Conservation (phyloP, 2,329 filamentous ascomycete genomes). For the Talaromyces amestolkiae region DNA sequence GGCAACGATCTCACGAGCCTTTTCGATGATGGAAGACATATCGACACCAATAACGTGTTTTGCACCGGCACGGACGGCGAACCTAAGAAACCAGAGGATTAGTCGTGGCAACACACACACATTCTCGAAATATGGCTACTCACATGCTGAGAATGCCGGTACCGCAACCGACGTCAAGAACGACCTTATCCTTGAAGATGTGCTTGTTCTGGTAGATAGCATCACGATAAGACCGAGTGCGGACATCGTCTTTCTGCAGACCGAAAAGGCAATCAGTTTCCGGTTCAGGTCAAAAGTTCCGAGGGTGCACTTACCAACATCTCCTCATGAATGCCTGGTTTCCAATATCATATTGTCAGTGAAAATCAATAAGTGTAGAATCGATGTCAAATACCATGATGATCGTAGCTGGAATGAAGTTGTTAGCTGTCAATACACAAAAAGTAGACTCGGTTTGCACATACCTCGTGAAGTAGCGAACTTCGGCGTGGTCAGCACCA, state of each 20-base stretch:
- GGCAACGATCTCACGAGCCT: slow-evolving; percentile 91
- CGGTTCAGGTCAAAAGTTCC: neutral
- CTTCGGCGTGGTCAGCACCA: slow-evolving; percentile 85
- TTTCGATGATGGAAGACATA: slow-evolving; percentile 99
- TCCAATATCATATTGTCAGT: slow-evolving; percentile 8
- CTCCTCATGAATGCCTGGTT: slow-evolving; percentile 86
- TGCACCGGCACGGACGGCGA: slow-evolving; percentile 90
- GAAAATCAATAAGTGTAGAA: slow-evolving; percentile 16
- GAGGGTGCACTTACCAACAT: slow-evolving; percentile 71
- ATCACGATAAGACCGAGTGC: slow-evolving; percentile 94
- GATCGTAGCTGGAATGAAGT: slow-evolving; percentile 72
- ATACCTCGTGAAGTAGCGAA: slow-evolving; percentile 99
- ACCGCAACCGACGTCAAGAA: slow-evolving; percentile 89
- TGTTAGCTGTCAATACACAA: slow-evolving; percentile 16
- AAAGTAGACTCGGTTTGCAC: slow-evolving; percentile 17
- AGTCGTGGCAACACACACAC: neutral
- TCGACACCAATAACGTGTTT: slow-evolving; percentile 99
- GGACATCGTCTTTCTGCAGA: slow-evolving; percentile 91
- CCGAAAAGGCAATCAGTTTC: neutral
- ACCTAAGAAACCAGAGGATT: slow-evolving; percentile 59
- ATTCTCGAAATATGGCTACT: slow-evolving; percentile 15
- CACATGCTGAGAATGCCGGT: slow-evolving; percentile 99
- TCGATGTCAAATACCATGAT: slow-evolving; percentile 68
- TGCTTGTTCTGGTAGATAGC: slow-evolving; percentile 92
- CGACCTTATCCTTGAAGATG: slow-evolving; percentile 78